Conservation (phyloP, 164 flowering plant species). For the Tinospora cordifolia region DNA sequence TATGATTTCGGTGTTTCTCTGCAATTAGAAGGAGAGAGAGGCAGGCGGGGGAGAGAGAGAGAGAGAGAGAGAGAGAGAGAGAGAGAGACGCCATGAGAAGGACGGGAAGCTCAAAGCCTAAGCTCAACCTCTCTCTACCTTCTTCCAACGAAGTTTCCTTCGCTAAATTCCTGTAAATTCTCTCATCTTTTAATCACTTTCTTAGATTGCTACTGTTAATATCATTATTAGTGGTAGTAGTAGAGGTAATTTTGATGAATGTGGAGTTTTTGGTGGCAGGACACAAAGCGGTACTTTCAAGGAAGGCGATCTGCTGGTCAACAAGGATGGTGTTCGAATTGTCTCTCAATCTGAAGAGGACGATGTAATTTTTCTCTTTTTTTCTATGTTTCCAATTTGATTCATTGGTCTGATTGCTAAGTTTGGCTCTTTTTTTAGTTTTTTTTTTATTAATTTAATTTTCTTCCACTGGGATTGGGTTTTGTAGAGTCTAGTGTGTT, state of each 20-base stretch:
- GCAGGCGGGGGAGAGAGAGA: not conserved
- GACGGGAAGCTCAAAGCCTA: slow-evolving; percentile 9
- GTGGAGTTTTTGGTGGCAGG: slow-evolving; percentile 24
- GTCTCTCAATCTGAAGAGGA: slow-evolving; percentile 50
- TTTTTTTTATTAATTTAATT: not conserved
- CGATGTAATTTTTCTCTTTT: slow-evolving; percentile 31
- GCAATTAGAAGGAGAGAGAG: not conserved
- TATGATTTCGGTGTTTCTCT: not conserved
- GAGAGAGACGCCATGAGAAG: slow-evolving; percentile 15
- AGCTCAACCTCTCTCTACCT: slow-evolving; percentile 21
- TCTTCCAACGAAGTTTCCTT: slow-evolving; percentile 24
- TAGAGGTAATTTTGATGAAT: not conserved
- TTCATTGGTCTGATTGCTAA: not conserved
- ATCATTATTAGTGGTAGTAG: not conserved
- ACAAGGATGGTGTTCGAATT: slow-evolving; percentile 76
- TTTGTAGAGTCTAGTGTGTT: too few species aligned
- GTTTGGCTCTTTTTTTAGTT: not conserved
- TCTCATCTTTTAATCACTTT: not conserved
- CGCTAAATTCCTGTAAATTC: slow-evolving; percentile 58
- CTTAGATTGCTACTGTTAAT: not conserved
- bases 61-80: not conserved
- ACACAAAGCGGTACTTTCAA: slow-evolving; percentile 81
- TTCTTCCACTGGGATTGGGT: too few species aligned
- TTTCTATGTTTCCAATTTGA: not conserved
- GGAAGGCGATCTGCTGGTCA: slow-evolving; percentile 90